These are phyloP conservation scores for Boletus edulis DNA, from an alignment of 768 basidiomycete genomes.

Conservation along the genomic window DNA sequence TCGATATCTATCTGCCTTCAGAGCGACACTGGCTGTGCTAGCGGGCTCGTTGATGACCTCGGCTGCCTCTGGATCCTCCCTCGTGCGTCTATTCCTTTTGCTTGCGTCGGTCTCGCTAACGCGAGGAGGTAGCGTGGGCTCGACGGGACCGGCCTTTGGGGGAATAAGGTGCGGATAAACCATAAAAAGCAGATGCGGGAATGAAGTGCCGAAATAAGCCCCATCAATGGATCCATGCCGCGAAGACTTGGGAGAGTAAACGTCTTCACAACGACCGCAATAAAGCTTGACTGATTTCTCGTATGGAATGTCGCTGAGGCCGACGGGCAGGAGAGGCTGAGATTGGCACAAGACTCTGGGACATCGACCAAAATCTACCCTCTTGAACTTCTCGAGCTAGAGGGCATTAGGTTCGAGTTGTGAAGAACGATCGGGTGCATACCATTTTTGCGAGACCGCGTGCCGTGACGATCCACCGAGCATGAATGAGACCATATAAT, in stretches of 20 bases:
- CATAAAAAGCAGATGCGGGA: conserved; percentile 95
- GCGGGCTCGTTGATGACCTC: conserved; percentile 63
- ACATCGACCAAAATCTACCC: conserved; percentile 97
- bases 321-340: conserved; percentile 95
- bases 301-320: conserved; percentile 95
- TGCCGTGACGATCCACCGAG: conserved; percentile 94
- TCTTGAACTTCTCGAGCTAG: conserved; percentile 95
- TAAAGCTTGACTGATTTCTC: conserved; percentile 99
- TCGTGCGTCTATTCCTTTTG: conserved; percentile 46
- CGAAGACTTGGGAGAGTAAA: conserved; percentile 96
- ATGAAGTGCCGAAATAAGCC: conserved; percentile 97
- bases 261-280: conserved; percentile 97
- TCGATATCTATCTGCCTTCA: conserved; percentile 89
- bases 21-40: conserved; percentile 77
- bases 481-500: conserved; percentile 94
- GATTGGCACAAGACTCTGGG: conserved; percentile 94
- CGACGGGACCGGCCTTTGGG: conserved; percentile 62
- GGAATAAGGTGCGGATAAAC: conserved; percentile 94
- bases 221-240: conserved; percentile 98
- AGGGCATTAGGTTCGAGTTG: not conserved
- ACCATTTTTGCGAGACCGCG: conserved; percentile 97
- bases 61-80: conserved; percentile 49
- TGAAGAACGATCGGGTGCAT: conserved; percentile 1
- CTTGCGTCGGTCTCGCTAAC: conserved; percentile 28
- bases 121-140: conserved; percentile 30